Percentiles rank a stretch among this genome's conserved stretches.
Conservation (phyloP, 2,329 filamentous ascomycete genomes). For the Diplocarpon mali region DNA sequence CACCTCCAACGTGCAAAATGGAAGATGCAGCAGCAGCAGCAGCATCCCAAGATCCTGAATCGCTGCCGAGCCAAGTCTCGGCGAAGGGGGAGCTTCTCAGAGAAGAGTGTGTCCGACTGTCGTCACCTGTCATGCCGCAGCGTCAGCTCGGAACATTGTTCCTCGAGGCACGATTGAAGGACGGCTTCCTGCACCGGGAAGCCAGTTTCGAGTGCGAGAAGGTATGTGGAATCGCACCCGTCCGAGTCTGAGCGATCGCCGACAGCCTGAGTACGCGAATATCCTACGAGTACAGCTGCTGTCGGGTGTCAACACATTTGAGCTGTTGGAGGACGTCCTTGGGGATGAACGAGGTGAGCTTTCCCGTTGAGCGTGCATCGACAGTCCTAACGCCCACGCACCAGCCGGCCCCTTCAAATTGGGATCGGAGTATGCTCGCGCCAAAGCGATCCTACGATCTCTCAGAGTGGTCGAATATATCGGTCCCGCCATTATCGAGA, state of each 20-base stretch:
- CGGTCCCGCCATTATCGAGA: constrained; percentile 8
- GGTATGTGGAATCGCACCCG: not conserved
- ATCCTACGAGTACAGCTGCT: constrained; percentile 9
- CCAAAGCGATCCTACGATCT: constrained; percentile 10
- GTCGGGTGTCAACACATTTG: constrained; percentile 6
- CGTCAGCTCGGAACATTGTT: constrained; percentile 7
- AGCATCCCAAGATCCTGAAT: too few relatives aligned
- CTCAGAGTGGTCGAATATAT: constrained; percentile 22
- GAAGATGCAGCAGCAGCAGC: too few relatives aligned
- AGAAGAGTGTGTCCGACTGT: too few relatives aligned
- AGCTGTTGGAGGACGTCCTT: constrained; percentile 15
- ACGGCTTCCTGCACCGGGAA: not conserved
- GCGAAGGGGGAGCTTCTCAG: not conserved
- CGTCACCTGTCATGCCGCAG: not conserved
- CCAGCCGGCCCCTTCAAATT: constrained; percentile 7
- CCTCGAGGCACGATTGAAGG: constrained; percentile 12
- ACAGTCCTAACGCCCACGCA: not conserved
- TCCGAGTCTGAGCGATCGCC: not conserved
- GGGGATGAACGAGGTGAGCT: constrained; percentile 6
- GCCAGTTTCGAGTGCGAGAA: not conserved
- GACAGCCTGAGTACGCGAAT: not conserved
- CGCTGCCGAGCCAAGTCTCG: too few relatives aligned
- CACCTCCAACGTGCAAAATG: too few relatives aligned
- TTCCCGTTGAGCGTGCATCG: not conserved
- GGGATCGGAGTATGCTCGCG: constrained; percentile 5